A percentile compares a stretch with the other conserved stretches of the same genome.
phyloP scores from a whole-genome alignment of 495 filamentous ascomycete genomes.

The Alectoria sarmentosa region DNA sequence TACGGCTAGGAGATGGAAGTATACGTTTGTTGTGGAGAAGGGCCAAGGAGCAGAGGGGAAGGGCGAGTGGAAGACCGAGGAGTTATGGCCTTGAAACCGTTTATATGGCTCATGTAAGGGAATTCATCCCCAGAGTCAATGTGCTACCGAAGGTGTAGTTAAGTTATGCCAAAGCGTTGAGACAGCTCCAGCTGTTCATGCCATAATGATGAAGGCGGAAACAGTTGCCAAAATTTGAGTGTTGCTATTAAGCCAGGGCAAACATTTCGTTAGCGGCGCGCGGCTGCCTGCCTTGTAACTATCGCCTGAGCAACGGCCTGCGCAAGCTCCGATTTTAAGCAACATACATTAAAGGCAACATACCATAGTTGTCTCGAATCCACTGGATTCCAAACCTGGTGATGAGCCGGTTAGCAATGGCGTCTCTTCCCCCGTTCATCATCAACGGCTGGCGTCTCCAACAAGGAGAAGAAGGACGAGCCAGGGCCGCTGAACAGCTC shows the following conservation, averaged over 20 bases:
- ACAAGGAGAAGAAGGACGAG: constrained; percentile 5
- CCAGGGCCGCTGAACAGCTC: constrained; percentile 4
- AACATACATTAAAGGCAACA: no score
- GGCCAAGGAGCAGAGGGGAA: constrained; percentile 32
- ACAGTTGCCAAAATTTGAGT: no score
- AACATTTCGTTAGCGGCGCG: not conserved
- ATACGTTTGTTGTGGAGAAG: constrained; percentile 41
- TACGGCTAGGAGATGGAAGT: constrained; percentile 58
- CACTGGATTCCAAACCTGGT: not conserved
- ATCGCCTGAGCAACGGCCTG: no score
- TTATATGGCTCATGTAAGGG: not conserved
- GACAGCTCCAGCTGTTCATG: not conserved
- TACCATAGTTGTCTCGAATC: not conserved
- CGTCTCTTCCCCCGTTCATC: constrained; percentile 18
- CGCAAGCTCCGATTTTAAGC: no score
- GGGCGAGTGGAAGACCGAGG: constrained; percentile 62
- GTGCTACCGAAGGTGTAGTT: not conserved
- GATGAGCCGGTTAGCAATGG: no score
- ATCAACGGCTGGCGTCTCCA: constrained; percentile 18
- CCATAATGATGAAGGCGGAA: not conserved
- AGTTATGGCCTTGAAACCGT: constrained; percentile 66
- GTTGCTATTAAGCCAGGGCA: no score
- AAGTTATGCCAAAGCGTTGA: not conserved
- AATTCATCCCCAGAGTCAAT: not conserved
- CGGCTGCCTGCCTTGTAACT: no score